These are phyloP conservation scores for Aspergillus funiculosus DNA, from an alignment of 495 filamentous ascomycete genomes.

Conservation along the genomic window DNA sequence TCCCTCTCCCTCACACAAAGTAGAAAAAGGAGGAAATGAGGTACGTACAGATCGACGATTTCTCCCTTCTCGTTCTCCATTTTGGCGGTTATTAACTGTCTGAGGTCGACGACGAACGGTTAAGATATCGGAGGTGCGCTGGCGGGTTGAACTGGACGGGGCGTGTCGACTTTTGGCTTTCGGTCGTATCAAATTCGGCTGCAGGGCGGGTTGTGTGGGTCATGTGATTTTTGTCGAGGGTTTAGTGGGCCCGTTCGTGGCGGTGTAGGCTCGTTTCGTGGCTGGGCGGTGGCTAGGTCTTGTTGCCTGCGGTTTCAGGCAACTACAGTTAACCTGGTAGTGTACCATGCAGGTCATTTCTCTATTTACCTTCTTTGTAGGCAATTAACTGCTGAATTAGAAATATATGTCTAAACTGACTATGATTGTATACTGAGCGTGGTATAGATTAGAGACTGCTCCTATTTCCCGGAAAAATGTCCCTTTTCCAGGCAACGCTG, in stretches of 20 bases:
- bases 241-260: constrained; percentile 22
- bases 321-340: no score
- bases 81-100: constrained; percentile 51
- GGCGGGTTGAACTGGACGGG: constrained; percentile 19
- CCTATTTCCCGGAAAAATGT: constrained; percentile 34
- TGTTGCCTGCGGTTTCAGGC: constrained; percentile 3
- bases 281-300: constrained; percentile 3
- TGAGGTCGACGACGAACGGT: constrained; percentile 41
- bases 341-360: no score
- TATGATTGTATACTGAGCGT: not conserved
- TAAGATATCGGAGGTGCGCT: constrained; percentile 25
- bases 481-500: constrained; percentile 48
- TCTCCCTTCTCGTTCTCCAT: constrained; percentile 99
- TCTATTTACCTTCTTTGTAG: no score
- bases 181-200: constrained; percentile 19
- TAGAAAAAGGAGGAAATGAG: constrained; percentile 11
- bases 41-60: constrained; percentile 91
- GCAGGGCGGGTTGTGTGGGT: constrained; percentile 45
- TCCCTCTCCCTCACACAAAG: constrained; percentile 2
- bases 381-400: no score
- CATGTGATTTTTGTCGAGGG: constrained; percentile 48
- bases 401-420: not conserved
- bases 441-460: constrained; percentile 25
- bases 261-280: constrained; percentile 15
- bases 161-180: constrained; percentile 16